Conservation (phyloP, 106 monocot species). For the Allium fistulosum region DNA sequence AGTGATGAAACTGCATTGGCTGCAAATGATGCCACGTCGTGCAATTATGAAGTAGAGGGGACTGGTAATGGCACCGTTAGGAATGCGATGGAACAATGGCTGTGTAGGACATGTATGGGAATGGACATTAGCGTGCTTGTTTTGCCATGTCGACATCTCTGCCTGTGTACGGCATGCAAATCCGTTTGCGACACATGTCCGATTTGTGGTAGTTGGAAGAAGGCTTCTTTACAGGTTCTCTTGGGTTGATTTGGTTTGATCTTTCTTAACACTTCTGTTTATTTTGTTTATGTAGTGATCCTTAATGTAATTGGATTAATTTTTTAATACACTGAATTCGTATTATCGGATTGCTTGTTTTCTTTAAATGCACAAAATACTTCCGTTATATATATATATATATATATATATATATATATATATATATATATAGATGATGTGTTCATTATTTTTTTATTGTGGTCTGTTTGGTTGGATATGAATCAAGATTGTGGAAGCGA, state of each 20-base stretch:
- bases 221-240: slow-evolving; percentile 12
- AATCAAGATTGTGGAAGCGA: no score
- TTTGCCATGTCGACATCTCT: slow-evolving; percentile 10
- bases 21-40: slow-evolving; percentile 38
- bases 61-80: slow-evolving; percentile 2
- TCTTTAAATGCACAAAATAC: no score
- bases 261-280: no score
- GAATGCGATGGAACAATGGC: not conserved
- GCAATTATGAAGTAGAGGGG: slow-evolving; percentile 19
- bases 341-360: no score
- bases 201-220: slow-evolving; percentile 11
- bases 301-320: no score
- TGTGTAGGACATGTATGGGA: not conserved
- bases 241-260: not conserved
- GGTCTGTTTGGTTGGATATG: no score
- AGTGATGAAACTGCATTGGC: slow-evolving; percentile 13
- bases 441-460: no score
- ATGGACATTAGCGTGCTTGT: slow-evolving; percentile 11
- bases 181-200: not conserved
- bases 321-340: no score
- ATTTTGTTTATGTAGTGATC: no score
- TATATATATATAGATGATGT: no score
- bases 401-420: no score
- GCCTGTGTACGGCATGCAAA: slow-evolving; percentile 4
- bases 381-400: no score